Conservation (phyloP, 176 grass and related monocot species). For the Ananas comosus region DNA sequence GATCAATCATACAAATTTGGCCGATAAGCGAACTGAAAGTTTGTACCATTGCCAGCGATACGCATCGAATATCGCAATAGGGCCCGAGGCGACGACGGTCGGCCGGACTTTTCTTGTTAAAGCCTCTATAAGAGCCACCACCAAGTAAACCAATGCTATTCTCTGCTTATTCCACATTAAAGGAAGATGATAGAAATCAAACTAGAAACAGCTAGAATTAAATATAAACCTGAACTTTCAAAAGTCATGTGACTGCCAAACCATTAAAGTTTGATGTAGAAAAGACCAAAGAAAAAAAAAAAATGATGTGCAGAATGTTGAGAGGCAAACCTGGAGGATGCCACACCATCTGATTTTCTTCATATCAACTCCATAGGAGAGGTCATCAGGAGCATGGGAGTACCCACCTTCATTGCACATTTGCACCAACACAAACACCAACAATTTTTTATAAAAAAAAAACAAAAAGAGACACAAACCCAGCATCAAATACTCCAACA, state of each 20-base stretch:
- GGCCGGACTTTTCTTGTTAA: conserved; percentile 37
- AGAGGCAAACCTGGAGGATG: conserved; percentile 15
- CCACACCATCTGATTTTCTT: conserved; percentile 22
- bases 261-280: neutral
- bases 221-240: too few relatives aligned
- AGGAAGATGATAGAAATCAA: neutral
- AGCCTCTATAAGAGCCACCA: conserved; percentile 54
- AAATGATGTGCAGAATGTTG: neutral
- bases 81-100: conserved; percentile 13
- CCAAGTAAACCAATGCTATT: conserved; percentile 65
- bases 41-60: conserved; percentile 59
- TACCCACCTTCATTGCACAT: conserved; percentile 23
- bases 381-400: conserved; percentile 24
- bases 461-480: neutral
- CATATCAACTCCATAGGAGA: conserved; percentile 20
- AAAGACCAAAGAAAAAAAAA: neutral
- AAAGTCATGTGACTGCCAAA: too few relatives aligned
- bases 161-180: conserved; percentile 26
- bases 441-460: neutral
- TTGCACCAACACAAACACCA: neutral
- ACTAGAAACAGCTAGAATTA: neutral
- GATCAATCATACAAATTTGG: neutral
- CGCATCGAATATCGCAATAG: conserved; percentile 35
- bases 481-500: neutral
- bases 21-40: neutral